These are phyloP conservation scores for Bromus sterilis DNA, from an alignment of 176 grass and related monocot species.

Conservation along the genomic window DNA sequence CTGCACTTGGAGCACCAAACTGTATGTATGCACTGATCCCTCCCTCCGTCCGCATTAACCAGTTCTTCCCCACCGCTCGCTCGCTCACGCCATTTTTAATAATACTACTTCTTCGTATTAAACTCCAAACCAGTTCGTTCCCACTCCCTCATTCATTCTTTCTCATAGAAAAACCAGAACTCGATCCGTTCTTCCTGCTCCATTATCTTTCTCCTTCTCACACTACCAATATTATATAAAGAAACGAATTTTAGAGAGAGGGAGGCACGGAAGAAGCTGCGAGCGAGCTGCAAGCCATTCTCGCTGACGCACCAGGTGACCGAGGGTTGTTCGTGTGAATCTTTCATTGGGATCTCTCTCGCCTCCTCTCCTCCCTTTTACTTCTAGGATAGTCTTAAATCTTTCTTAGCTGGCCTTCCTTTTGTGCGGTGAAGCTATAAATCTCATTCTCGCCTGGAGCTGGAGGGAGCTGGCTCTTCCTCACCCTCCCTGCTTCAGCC, in stretches of 20 bases:
- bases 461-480: too few relatives aligned
- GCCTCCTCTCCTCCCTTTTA: neutral
- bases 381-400: neutral
- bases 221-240: neutral
- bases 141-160: neutral
- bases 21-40: too few relatives aligned
- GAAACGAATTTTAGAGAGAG: neutral
- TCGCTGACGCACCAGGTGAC: conserved; percentile 21
- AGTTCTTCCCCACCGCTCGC: too few relatives aligned
- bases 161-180: neutral
- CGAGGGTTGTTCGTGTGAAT: neutral
- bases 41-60: neutral
- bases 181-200: neutral
- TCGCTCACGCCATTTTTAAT: neutral
- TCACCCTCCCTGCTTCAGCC: neutral
- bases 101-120: too few relatives aligned
- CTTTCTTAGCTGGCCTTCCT: neutral
- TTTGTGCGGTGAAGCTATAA: neutral
- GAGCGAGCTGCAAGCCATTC: neutral
- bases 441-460: too few relatives aligned
- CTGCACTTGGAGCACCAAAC: neutral
- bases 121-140: neutral
- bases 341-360: neutral
- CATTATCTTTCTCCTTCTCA: neutral
- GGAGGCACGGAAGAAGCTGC: neutral